These are phyloP conservation scores for Zygoascus sp. DNA, from an alignment of 1,139 yeast species.

Conservation along the genomic window DNA sequence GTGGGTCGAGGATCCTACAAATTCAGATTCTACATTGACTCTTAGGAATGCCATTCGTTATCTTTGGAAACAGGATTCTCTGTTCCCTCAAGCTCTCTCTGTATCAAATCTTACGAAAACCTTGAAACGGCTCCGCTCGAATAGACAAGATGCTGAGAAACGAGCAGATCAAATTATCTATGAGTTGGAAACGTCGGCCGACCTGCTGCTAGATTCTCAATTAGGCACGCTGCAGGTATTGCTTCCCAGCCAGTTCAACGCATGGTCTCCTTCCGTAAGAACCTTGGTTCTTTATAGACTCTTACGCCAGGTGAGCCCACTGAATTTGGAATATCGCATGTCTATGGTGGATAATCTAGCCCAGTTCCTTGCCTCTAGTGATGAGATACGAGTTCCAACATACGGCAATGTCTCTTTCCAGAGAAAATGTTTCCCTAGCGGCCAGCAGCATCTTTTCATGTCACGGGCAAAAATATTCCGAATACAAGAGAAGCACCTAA, in stretches of 20 bases:
- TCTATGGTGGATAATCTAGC: conserved; percentile 16
- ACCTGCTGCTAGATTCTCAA: not conserved
- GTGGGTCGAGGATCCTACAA: conserved; percentile 73
- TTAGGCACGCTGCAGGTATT: not conserved
- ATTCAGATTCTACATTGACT: conserved; percentile 51
- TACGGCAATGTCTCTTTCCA: conserved; percentile 9
- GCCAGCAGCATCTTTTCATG: not conserved
- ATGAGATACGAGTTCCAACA: conserved; percentile 10
- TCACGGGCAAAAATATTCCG: conserved; percentile 8
- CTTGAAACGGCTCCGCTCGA: not conserved
- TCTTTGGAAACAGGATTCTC: conserved; percentile 16
- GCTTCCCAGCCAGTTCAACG: conserved; percentile 12
- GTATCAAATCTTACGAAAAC: conserved; percentile 1
- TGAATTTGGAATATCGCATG: conserved; percentile 16
- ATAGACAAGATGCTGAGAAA: not conserved
- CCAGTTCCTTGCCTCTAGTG: not conserved
- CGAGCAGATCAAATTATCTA: not conserved
- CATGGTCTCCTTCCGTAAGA: conserved; percentile 13
- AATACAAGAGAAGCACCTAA: not conserved
- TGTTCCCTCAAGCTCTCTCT: conserved; percentile 7
- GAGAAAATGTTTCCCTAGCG: not conserved
- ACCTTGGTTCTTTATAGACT: conserved; percentile 13
- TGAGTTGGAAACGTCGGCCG: not conserved
- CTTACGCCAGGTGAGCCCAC: conserved; percentile 18
- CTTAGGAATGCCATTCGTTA: conserved; percentile 45